Evolutionary conservation across 306 rosid species (phyloP), one percentile per base, ranked within the genome.

Genomic region (Hylodesmum podocarpum): DNA sequence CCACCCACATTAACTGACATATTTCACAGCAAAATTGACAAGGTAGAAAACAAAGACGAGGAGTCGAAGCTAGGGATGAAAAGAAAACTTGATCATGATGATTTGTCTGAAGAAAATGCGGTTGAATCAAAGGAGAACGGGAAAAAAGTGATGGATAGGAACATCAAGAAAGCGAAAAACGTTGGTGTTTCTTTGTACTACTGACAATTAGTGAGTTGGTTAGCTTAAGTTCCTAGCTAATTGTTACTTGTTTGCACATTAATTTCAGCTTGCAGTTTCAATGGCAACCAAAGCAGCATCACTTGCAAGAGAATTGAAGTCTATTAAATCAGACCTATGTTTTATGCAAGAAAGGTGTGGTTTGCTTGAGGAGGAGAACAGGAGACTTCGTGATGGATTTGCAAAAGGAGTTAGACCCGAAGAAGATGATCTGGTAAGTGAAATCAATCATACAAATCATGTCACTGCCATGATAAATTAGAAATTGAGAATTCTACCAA

Each of bases 271-370:
- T 82, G 98, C 97, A 3, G 72, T 88, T 69, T 83, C 97, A 77
- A 91, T 96, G 99, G 98, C 99, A 73, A 75, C 90, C 9, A 96
- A 82, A 85, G 93, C 99, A 72, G 89, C 86, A 61, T 80, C 96
- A 4, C 81, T 96, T 22, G 93, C 98, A 5, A 89, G 96, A 62
- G 98, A 96, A 66, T 86, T 96, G 58, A 91, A 87, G 89, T 84
- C 85, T 6, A 58, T 96, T 7, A 89, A 86, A 69, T 92, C 93
- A 12, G 95, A 88, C 72, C 34, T 92, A 41, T 83, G 93, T 70
- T 96, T 91, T 55, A 76, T 88, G 91, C 98, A 92, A 86, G 99
- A 92, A 39, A 82, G 93, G 39, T 91, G 96, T 63, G 71, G 54
- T 58, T 46, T 91, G 75, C 88, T 92, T 63, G 99, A 96, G 83